phyloP scores from a whole-genome alignment of 2,329 filamentous ascomycete species.

The Xylaria sp. region DNA sequence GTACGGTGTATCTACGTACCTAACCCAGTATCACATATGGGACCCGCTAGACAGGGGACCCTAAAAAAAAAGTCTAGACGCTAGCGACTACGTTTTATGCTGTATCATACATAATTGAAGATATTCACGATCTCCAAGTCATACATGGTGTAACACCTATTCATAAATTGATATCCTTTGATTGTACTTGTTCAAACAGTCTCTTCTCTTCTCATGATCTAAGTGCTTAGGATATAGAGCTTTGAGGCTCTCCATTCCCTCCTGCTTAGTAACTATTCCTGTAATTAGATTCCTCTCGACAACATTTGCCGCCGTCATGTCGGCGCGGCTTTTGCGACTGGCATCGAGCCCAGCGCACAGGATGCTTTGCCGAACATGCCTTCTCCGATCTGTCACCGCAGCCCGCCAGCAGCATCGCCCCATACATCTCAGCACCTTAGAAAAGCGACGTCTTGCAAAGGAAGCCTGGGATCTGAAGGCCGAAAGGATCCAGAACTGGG shows the following conservation, averaged over 20 bases:
- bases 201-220: slow-evolving; percentile 17
- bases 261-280: background rate
- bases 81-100: background rate
- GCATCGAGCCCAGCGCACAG: slow-evolving; percentile 30
- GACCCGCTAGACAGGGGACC: background rate
- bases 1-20: background rate
- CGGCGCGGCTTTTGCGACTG: slow-evolving; percentile 25
- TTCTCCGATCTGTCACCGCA: slow-evolving; percentile 37
- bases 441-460: slow-evolving; percentile 57
- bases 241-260: slow-evolving; percentile 18
- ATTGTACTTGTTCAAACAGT: background rate
- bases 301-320: slow-evolving; percentile 36
- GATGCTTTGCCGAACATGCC: slow-evolving; percentile 46
- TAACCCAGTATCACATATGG: background rate
- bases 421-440: slow-evolving; percentile 56
- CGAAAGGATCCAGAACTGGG: slow-evolving; percentile 60
- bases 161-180: background rate
- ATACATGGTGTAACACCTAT: background rate
- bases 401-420: slow-evolving; percentile 48
- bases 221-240: slow-evolving; percentile 15
- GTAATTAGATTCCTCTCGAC: slow-evolving; percentile 2
- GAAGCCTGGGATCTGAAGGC: slow-evolving; percentile 62
- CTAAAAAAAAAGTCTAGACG: slow-evolving; percentile 17
- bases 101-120: slow-evolving; percentile 17
- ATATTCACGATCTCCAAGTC: background rate